Base-by-base conservation (phyloP, 139 green algal species). In the Bryopsis sp. region DNA sequence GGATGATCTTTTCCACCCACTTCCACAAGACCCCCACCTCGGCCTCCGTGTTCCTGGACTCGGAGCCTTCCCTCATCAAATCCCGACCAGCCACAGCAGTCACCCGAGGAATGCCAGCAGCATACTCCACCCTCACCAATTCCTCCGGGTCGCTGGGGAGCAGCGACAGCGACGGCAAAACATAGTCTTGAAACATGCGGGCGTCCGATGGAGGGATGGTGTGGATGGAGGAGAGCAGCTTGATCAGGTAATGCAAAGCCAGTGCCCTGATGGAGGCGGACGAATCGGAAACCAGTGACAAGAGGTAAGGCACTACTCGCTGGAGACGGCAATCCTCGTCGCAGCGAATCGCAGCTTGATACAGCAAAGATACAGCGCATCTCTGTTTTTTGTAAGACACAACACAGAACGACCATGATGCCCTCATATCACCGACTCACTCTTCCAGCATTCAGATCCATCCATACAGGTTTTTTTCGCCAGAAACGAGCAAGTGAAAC, bases 181-280 rank as follows among this genome's bases (percentile, higher is more conserved):
- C 77, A 76, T 97, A 98, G 75, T 97, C 92, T 15, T 82, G 81
- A 68, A 95, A 95, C 0, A 96, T 71, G 39, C 88, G 87, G 58
- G 79, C 78, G 60, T 92, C 19, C 11, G 77, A 78, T 32, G 76
- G 72, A 2, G 78, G 78, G 7, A 90, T 59, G 8, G 31, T 32
- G 4, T 68, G 59, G 5, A 89, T 66, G 73, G 28, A 70, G 38
- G 39, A 72, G 70, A 82, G 75, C 24, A 82, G 31, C n/a, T 72
- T 34, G n/a, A 81, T 76, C 8, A 85, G 39, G 50, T 69, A 77
- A 1, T 78, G 67, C 60, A 95, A 66, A 19, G 87, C 85, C 34
- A 78, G 37, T 43, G 67, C 73, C 32, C 82, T 80, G 47, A 89
- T 76, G 2, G 66, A 71, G 0, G 78, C 76, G 22, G 70, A 31